Evolutionary conservation across 805 yeast genomes (phyloP), one percentile per base, ranked within the genome.

Genomic region (Clavispora santaluciae): DNA sequence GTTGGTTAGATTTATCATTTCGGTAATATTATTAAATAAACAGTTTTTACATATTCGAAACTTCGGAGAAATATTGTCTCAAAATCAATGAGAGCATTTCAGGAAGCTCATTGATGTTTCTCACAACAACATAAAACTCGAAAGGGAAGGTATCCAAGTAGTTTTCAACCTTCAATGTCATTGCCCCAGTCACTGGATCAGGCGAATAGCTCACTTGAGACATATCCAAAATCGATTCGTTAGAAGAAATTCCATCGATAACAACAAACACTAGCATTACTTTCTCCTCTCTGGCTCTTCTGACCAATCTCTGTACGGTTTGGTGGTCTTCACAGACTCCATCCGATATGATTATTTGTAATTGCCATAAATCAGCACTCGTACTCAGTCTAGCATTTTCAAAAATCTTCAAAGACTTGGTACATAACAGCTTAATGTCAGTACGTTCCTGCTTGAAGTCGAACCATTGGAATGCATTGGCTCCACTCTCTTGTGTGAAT

Each of bases 261-360:
- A 93, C 78, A 18, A 93, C 95, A 67, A 93, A 93, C 29, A 93
- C 98, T 45, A 93, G 70, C 96, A 95, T 89, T 45, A 93, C 83
- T 55, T 82, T 83, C 51, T 87, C 86, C 53, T 93, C 98, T 52
- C 95, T 75, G 1, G 98, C 98, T 49, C 78, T 78, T 54, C 99
- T 81, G 4, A 91, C 97, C 51, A 93, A 72, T 48, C 91, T 73
- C 49, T 85, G 81, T 37, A 93, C 71, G 0, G 84, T 79, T 22
- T 75, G 89, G 60, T 93, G 99, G 60, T 90, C 95, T 62, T 93
- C 99, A 59, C 97, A 89, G 36, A 93, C 87, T 64, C 99, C 99
- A 67, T 93, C 99, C 1, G 96, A 88, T 23, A 93, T 74, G 44
- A 93, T 84, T 42, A 93, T 88, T 60, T 95, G 88, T 49, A 93